phyloP scores from a whole-genome alignment of 345 rosid genomes.

The Linum trigynum region DNA sequence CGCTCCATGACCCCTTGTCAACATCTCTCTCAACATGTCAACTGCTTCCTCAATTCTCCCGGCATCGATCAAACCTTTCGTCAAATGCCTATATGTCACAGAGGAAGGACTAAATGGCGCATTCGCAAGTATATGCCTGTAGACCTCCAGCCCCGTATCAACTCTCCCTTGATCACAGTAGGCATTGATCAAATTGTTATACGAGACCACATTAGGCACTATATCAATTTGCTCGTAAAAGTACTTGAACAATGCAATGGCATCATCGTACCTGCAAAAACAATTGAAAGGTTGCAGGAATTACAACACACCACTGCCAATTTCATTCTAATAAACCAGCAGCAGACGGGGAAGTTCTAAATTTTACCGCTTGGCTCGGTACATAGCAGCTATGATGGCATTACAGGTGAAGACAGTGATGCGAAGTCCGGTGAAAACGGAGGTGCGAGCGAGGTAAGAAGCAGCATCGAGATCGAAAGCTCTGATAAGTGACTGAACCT shows the following conservation, averaged over 20 bases:
- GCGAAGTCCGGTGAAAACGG: slow-evolving; percentile 56
- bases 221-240: slow-evolving; percentile 72
- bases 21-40: slow-evolving; percentile 76
- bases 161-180: slow-evolving; percentile 82
- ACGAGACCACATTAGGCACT: slow-evolving; percentile 87
- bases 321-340: background rate
- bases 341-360: background rate
- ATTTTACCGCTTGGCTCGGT: slow-evolving; percentile 60
- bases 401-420: slow-evolving; percentile 98
- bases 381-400: slow-evolving; percentile 92
- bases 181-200: slow-evolving; percentile 79
- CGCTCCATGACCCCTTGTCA: slow-evolving; percentile 86
- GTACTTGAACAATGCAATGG: slow-evolving; percentile 62
- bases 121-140: slow-evolving; percentile 51
- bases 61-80: slow-evolving; percentile 73
- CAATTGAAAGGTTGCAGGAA: background rate
- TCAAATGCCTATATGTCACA: slow-evolving; percentile 84
- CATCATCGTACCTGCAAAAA: slow-evolving; percentile 32
- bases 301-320: background rate
- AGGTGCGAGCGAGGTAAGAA: slow-evolving; percentile 64
- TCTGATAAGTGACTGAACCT: slow-evolving; percentile 90
- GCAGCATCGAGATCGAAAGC: slow-evolving; percentile 93
- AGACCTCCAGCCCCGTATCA: slow-evolving; percentile 57
- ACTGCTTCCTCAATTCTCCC: slow-evolving; percentile 73
- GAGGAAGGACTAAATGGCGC: slow-evolving; percentile 80